Evolutionary conservation across 352 stramenopile genomes (phyloP).

Genomic region (Blastocystis sp.): DNA sequence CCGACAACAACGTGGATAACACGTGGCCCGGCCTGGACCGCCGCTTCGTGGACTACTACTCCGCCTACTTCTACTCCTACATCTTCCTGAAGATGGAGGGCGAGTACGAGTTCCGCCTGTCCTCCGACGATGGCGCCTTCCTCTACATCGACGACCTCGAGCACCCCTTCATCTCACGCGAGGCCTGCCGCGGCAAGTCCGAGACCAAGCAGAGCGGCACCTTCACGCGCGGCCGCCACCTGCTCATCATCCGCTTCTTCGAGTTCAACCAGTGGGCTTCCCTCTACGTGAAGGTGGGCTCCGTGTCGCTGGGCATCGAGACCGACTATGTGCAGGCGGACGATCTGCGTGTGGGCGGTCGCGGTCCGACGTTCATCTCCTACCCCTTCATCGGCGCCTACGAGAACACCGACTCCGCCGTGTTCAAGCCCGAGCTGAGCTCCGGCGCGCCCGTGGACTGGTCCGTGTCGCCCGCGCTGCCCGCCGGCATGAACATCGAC

Average conservation of each 20-base stretch:
- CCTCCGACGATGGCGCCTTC: conserved; percentile 63
- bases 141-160: conserved; percentile 54
- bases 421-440: conserved; percentile 12
- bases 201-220: neutral
- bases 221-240: conserved; percentile 35
- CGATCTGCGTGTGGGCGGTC: conserved; percentile 54
- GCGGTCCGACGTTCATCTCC: conserved; percentile 64
- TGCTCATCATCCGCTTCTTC: conserved; percentile 60
- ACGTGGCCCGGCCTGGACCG: conserved; percentile 62
- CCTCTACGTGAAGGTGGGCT: conserved; percentile 56
- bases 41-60: conserved; percentile 67
- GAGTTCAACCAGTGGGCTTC: conserved; percentile 59
- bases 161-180: conserved; percentile 33
- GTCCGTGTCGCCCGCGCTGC: conserved; percentile 20
- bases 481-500: conserved; percentile 46
- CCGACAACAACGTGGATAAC: conserved; percentile 67
- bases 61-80: conserved; percentile 64
- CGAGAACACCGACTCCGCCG: conserved; percentile 46
- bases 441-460: conserved; percentile 27
- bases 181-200: conserved; percentile 6
- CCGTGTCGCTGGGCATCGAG: neutral
- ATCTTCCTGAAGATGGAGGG: neutral
- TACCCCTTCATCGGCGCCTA: conserved; percentile 49
- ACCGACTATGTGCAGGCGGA: neutral
- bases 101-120: conserved; percentile 55